phyloP scores from a whole-genome alignment of 1,139 yeast genomes.

The Kodamaea derodonti region DNA sequence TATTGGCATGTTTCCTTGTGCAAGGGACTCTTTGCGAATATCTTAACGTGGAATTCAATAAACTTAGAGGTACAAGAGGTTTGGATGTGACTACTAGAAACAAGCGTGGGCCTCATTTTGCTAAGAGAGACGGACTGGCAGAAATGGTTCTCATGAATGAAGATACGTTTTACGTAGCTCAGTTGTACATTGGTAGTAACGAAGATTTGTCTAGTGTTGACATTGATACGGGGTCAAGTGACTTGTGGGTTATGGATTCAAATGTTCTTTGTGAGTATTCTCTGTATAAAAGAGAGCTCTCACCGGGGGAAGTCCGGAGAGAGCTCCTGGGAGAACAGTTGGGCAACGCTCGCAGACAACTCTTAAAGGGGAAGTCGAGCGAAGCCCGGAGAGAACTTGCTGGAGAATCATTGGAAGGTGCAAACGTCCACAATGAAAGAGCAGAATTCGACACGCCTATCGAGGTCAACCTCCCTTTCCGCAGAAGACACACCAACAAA shows the following conservation, averaged over 20 bases:
- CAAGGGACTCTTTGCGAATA: too few relatives aligned
- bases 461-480: too few relatives aligned
- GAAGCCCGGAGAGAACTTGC: background rate
- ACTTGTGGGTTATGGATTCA: constrained; percentile 15
- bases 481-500: too few relatives aligned
- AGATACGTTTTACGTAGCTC: constrained; percentile 47
- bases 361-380: too few relatives aligned
- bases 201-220: constrained; percentile 13
- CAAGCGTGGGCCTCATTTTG: too few relatives aligned
- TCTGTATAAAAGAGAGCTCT: background rate
- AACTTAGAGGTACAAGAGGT: too few relatives aligned
- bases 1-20: too few relatives aligned
- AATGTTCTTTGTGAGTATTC: constrained; percentile 3
- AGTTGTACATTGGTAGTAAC: constrained; percentile 33
- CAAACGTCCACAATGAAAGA: background rate
- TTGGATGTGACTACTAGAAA: too few relatives aligned
- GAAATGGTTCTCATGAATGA: constrained; percentile 40
- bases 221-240: constrained; percentile 19
- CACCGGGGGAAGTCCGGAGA: background rate
- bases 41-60: too few relatives aligned
- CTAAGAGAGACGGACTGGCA: constrained; percentile 36
- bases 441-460: background rate
- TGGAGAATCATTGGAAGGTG: background rate
- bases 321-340: too few relatives aligned
- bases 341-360: too few relatives aligned